phyloP scores from a whole-genome alignment of 2,329 filamentous ascomycete species.

The Cryphonectria japonica region DNA sequence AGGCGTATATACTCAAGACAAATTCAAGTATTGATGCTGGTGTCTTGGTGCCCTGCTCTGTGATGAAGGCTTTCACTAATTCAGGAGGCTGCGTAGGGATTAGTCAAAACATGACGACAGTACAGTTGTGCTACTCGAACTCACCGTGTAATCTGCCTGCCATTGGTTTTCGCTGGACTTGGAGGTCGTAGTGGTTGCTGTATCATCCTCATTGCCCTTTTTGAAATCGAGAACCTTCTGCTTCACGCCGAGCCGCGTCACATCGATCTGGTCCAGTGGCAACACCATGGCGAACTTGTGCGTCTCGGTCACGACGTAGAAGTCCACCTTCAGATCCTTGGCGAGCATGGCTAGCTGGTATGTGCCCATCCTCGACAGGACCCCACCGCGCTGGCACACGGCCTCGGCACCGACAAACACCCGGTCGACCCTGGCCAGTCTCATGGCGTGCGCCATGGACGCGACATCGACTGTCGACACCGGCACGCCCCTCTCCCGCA shows the following conservation, averaged over 20 bases:
- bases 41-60: slow-evolving; percentile 73
- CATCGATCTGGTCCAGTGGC: slow-evolving; percentile 78
- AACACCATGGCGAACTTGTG: slow-evolving; percentile 95
- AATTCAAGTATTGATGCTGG: slow-evolving; percentile 73
- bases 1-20: slow-evolving; percentile 63
- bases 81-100: slow-evolving; percentile 59
- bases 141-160: slow-evolving; percentile 72
- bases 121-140: slow-evolving; percentile 31
- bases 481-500: slow-evolving; percentile 75
- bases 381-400: slow-evolving; percentile 90
- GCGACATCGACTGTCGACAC: slow-evolving; percentile 81
- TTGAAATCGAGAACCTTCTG: slow-evolving; percentile 78
- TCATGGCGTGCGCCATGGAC: slow-evolving; percentile 77
- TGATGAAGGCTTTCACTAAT: slow-evolving; percentile 73
- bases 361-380: slow-evolving; percentile 84
- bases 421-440: slow-evolving; percentile 66
- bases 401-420: slow-evolving; percentile 76
- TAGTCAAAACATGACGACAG: background rate
- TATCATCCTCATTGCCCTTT: slow-evolving; percentile 52
- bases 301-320: slow-evolving; percentile 92
- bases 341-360: slow-evolving; percentile 87
- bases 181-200: slow-evolving; percentile 31
- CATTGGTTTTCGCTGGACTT: slow-evolving; percentile 50
- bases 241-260: slow-evolving; percentile 65
- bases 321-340: slow-evolving; percentile 64